Base-by-base conservation (phyloP, 2,329 filamentous ascomycete species). In the Dryadomyces quercivorus region DNA sequence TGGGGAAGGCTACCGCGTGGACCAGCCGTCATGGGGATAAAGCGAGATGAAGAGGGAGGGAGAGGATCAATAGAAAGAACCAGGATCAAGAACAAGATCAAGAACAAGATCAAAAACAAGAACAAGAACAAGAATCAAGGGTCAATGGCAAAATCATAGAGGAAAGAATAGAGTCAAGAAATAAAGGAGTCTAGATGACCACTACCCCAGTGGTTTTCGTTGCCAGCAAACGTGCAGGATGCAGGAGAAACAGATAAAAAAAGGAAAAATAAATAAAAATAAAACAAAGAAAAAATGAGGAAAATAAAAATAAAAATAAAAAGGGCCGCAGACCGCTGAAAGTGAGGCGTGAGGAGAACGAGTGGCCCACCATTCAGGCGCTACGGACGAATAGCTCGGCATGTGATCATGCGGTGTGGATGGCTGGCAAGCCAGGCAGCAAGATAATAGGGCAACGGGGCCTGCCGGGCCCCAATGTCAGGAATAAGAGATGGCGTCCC, bases 161-260 rank as follows among this genome's bases (percentile, higher is more conserved):
- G 6, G 22, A 48, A n/a, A 16, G 31, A 34, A 48, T 21, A 47
- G 4, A 47, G 20, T 26, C 21, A n/a, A 12, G 1, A 13, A 8
- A n/a, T 20, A 34, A 22, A 34, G 5, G 22, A 22, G 7, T 26
- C 22, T 18, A 22, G 22, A 15, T 13, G 21, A 22, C 45, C 18
- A 45, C 21, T 20, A 13, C 43, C 10, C n/a, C 15, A 75, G 76
- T 15, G 74, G 46, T 13, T 42, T 31, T 31, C 26, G 26, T 31
- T 31, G 26, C 26, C 26, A 31, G 18, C 16, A 12, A 45, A 16
- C 16, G 13, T 9, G 16, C 16, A 20, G 9, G 16, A 45, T 13
- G 43, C 9, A 20, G 43, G 43, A 20, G 43, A n/a, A n/a, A 10
- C 5, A 20, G n/a, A 20, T 7, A n/a, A 13, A 45, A n/a, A 45